Percentiles rank a stretch among this genome's conserved stretches.
Evolutionary conservation across 148 eudicot genomes (phyloP).

Genomic region (Limonium bicolor): DNA sequence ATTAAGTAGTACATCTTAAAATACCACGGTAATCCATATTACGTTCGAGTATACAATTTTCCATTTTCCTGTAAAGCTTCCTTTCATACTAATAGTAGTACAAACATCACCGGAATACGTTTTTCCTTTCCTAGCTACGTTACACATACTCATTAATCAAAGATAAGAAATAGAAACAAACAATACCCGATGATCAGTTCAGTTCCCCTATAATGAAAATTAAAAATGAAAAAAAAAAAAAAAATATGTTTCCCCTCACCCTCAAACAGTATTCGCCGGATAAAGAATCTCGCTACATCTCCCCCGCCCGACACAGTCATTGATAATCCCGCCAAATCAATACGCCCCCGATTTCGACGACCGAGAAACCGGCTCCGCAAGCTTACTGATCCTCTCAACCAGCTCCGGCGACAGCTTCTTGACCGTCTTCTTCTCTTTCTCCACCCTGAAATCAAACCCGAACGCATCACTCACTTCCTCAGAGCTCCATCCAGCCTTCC

Average conservation of each 20-base stretch:
- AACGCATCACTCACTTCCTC: constrained; percentile 81
- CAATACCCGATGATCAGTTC: constrained; percentile 9
- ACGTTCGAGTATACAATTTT: no score
- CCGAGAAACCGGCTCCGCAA: constrained; percentile 55
- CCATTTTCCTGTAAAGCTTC: constrained; percentile 2
- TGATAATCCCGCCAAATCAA: constrained; percentile 12
- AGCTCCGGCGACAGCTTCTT: constrained; percentile 69
- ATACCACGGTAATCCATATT: no score
- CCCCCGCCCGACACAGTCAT: no score
- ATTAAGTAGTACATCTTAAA: no score
- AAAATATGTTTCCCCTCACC: not conserved
- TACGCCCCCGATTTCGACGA: constrained; percentile 14
- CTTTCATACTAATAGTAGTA: constrained; percentile 18
- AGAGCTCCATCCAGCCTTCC: constrained; percentile 89
- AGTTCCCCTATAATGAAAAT: not conserved
- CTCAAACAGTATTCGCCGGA: not conserved
- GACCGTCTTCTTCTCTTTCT: constrained; percentile 32
- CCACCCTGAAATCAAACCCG: constrained; percentile 61
- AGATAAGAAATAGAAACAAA: no score
- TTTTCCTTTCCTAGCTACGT: no score
- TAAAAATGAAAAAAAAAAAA: not conserved
- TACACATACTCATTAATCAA: no score
- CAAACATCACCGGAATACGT: no score
- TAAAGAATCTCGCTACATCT: constrained; percentile 13
- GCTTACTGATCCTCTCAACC: constrained; percentile 45